Conservation (phyloP, 106 monocot genomes). For the Acorus gramineus region DNA sequence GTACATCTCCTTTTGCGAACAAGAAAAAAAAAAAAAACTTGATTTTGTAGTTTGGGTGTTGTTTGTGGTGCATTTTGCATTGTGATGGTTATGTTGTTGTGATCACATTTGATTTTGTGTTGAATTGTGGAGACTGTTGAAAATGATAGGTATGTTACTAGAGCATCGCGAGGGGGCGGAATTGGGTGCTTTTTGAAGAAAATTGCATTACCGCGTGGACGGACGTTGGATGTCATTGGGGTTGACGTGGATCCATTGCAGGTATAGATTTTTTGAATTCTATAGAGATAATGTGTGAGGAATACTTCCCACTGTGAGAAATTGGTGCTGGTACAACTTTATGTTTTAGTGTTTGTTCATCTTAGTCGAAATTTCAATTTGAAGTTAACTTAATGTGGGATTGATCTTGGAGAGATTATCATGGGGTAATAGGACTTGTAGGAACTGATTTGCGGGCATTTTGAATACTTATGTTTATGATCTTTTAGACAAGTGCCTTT, state of each 20-base stretch:
- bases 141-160: constrained; percentile 25
- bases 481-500: no score
- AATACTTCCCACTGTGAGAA: no score
- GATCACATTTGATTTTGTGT: neutral
- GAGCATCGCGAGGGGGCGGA: constrained; percentile 4
- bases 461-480: no score
- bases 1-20: constrained; percentile 5
- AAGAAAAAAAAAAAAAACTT: neutral
- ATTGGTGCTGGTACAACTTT: no score
- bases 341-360: no score
- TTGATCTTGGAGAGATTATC: no score
- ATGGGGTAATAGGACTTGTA: no score
- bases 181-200: constrained; percentile 22
- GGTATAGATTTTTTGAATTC: constrained; percentile 10
- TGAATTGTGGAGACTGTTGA: neutral
- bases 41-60: neutral
- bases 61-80: neutral
- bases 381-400: no score
- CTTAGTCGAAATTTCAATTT: no score
- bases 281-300: no score
- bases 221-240: constrained; percentile 26
- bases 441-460: no score
- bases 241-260: constrained; percentile 28
- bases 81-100: neutral
- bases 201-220: constrained; percentile 21